Conservation (phyloP, 306 rosid genomes). For the Prunus mume region DNA sequence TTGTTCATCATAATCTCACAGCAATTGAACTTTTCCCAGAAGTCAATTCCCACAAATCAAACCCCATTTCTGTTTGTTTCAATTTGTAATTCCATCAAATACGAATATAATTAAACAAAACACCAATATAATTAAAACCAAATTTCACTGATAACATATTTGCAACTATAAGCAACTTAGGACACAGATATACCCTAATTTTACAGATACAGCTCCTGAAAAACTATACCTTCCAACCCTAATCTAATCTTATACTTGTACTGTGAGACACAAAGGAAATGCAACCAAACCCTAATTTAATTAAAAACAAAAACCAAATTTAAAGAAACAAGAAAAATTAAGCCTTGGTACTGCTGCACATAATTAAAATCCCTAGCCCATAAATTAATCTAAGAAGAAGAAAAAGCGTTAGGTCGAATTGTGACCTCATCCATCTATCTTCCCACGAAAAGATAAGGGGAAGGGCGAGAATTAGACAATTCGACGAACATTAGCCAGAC, state of each 20-base stretch:
- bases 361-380: neutral
- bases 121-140: neutral
- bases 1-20: too few species aligned
- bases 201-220: neutral
- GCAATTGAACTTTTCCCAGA: too few species aligned
- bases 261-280: neutral
- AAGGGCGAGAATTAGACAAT: conserved; percentile 19
- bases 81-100: too few species aligned
- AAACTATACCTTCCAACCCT: neutral
- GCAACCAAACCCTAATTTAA: neutral
- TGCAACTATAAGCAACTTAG: neutral
- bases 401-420: neutral
- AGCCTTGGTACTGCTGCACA: neutral
- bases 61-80: too few species aligned
- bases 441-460: conserved; percentile 41
- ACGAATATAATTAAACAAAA: neutral
- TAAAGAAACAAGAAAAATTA: neutral
- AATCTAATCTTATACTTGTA: neutral
- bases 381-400: neutral
- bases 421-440: neutral
- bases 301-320: neutral
- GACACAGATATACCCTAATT: neutral
- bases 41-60: too few species aligned
- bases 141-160: neutral
- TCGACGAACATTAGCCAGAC: conserved; percentile 19